These are phyloP conservation scores for Candida insectorum DNA, from an alignment of 805 yeast species.

Conservation along the genomic window DNA sequence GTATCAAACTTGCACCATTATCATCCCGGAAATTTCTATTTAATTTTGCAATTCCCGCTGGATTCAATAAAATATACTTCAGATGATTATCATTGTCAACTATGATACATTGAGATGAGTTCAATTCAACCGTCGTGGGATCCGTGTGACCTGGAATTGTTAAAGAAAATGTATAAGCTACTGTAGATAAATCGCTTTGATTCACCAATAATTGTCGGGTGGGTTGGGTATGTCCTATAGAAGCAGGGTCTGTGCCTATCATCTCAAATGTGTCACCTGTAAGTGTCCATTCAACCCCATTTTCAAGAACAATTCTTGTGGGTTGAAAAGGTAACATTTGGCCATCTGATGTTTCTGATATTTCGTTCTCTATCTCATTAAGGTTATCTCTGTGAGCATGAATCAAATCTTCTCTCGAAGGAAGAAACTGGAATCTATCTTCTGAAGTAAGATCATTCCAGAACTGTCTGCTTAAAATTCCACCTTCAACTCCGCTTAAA, in stretches of 20 bases:
- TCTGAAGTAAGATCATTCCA: conserved; percentile 20
- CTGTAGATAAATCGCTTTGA: conserved; percentile 23
- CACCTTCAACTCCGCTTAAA: conserved; percentile 19
- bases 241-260: conserved; percentile 11
- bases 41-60: conserved; percentile 32
- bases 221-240: conserved; percentile 1
- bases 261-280: conserved; percentile 24
- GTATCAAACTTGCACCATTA: conserved; percentile 17
- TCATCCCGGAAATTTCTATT: conserved; percentile 7
- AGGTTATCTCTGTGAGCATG: too few relatives aligned
- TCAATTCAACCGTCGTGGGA: conserved; percentile 17
- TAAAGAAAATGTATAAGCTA: conserved; percentile 22
- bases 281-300: conserved; percentile 21
- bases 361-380: not conserved
- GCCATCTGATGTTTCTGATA: not conserved
- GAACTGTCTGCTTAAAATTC: conserved; percentile 23
- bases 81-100: conserved; percentile 28
- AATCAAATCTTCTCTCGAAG: conserved; percentile 8
- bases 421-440: conserved; percentile 20
- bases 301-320: conserved; percentile 17
- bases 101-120: conserved; percentile 41
- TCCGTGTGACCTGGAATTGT: conserved; percentile 12
- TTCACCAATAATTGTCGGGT: conserved; percentile 19
- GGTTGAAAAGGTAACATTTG: conserved; percentile 15
- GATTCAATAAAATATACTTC: conserved; percentile 38